Conservation (phyloP, 495 filamentous ascomycete species). For the Tuber calosporum region DNA sequence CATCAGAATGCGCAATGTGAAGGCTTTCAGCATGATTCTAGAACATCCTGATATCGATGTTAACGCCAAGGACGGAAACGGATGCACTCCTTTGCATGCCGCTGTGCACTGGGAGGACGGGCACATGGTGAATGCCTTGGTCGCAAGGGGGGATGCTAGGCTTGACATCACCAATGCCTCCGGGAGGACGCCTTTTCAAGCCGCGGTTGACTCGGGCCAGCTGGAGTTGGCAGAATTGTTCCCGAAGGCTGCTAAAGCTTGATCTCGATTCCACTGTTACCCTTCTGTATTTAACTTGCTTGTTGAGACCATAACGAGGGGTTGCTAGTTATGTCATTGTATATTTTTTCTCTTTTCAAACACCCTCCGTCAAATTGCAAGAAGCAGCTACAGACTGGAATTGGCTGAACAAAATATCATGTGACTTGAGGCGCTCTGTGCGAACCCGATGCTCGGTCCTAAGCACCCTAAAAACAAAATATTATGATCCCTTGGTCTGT, state of each 20-base stretch:
- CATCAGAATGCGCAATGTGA: neutral
- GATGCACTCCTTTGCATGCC: neutral
- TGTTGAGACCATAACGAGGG: neutral
- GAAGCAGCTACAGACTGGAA: neutral
- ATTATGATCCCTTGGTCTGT: too few species aligned
- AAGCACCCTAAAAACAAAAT: neutral
- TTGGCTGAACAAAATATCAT: neutral
- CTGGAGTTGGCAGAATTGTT: neutral
- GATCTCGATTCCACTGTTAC: neutral
- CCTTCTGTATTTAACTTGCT: neutral
- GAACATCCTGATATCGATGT: neutral
- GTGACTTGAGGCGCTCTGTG: neutral
- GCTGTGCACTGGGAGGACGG: neutral
- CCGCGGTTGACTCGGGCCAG: neutral
- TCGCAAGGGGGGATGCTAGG: neutral
- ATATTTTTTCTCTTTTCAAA: constrained; percentile 2
- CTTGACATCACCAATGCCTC: neutral
- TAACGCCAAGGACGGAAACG: neutral
- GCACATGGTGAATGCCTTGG: neutral
- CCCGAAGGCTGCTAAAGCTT: neutral
- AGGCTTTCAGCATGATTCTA: neutral
- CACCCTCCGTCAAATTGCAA: neutral
- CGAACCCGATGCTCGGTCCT: neutral
- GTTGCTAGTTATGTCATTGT: neutral
- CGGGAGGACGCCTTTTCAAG: neutral